These are phyloP conservation scores for Hygrophila difformis DNA, from an alignment of 257 asterid species.

Conservation along the genomic window DNA sequence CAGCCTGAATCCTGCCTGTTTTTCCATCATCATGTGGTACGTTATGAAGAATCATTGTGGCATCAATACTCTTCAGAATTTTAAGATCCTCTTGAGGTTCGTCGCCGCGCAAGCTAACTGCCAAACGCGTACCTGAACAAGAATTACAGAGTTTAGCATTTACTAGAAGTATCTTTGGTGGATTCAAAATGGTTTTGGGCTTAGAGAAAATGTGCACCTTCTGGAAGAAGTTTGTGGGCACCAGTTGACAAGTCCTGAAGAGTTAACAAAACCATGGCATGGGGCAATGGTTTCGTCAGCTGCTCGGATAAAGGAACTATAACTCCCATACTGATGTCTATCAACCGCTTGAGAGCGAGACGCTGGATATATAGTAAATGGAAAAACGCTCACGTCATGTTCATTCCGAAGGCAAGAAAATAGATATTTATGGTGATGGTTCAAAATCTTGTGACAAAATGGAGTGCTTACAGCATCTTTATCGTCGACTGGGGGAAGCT, in stretches of 20 bases:
- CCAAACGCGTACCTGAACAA: slow-evolving; percentile 72
- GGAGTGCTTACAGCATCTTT: slow-evolving; percentile 68
- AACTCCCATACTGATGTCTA: slow-evolving; percentile 94
- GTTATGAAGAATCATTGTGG: slow-evolving; percentile 79
- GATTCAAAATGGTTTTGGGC: slow-evolving; percentile 12
- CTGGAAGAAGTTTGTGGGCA: slow-evolving; percentile 83
- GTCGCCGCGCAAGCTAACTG: slow-evolving; percentile 71
- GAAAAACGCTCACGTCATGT: slow-evolving; percentile 19
- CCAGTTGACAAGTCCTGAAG: slow-evolving; percentile 72
- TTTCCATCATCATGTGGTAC: slow-evolving; percentile 66
- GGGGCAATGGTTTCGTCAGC: slow-evolving; percentile 79
- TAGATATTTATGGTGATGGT: not conserved
- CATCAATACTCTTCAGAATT: slow-evolving; percentile 61
- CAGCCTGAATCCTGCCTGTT: slow-evolving; percentile 88
- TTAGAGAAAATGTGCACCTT: slow-evolving; percentile 37
- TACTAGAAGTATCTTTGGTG: slow-evolving; percentile 3
- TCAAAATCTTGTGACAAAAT: not conserved
- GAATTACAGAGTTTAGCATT: slow-evolving; percentile 13
- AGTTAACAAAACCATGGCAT: slow-evolving; percentile 71
- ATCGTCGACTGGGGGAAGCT: slow-evolving; percentile 80
- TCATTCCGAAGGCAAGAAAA: not conserved
- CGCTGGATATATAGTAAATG: slow-evolving; percentile 63
- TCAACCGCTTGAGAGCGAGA: slow-evolving; percentile 79
- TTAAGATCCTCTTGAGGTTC: slow-evolving; percentile 69
- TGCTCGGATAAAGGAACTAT: slow-evolving; percentile 90